These are phyloP conservation scores for Scalesia atractyloides DNA, from an alignment of 129 eudicot species.

Conservation along the genomic window DNA sequence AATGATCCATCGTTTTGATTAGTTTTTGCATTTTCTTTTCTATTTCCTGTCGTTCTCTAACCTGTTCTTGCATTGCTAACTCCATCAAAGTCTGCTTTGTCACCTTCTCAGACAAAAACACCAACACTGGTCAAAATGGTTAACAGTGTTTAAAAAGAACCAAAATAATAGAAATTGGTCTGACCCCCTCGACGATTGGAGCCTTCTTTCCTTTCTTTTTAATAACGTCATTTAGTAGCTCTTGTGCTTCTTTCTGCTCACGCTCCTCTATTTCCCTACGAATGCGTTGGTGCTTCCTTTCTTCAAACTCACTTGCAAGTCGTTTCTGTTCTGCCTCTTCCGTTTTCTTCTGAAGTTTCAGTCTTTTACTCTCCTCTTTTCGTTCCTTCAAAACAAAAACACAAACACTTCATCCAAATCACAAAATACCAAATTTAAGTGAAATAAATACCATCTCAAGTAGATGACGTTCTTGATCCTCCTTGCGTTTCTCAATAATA, in stretches of 20 bases:
- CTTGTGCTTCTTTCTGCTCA: conserved; percentile 71
- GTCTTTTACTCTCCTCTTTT: conserved; percentile 74
- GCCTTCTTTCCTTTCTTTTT: conserved; percentile 84
- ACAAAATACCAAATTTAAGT: too few species aligned
- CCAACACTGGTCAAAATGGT: background rate
- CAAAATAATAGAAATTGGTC: conserved; percentile 4
- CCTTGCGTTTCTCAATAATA: conserved; percentile 81
- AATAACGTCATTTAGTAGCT: conserved; percentile 55
- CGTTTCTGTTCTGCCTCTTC: conserved; percentile 84
- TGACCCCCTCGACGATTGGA: conserved; percentile 66
- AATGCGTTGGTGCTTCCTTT: conserved; percentile 59
- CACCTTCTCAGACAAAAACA: conserved; percentile 42
- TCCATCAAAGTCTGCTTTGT: conserved; percentile 66
- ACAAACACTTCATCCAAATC: too few species aligned
- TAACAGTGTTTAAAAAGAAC: background rate
- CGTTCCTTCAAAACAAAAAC: conserved; percentile 51
- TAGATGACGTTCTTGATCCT: conserved; percentile 88
- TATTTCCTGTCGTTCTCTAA: conserved; percentile 74
- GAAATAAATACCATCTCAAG: conserved; percentile 64
- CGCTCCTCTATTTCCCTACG: conserved; percentile 76
- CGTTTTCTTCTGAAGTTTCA: conserved; percentile 53
- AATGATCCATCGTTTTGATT: conserved; percentile 75
- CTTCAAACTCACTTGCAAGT: conserved; percentile 72
- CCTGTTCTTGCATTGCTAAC: conserved; percentile 58
- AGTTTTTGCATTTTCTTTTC: conserved; percentile 76